These are phyloP conservation scores for Acorus calamus DNA, from an alignment of 106 monocot genomes.

Conservation along the genomic window DNA sequence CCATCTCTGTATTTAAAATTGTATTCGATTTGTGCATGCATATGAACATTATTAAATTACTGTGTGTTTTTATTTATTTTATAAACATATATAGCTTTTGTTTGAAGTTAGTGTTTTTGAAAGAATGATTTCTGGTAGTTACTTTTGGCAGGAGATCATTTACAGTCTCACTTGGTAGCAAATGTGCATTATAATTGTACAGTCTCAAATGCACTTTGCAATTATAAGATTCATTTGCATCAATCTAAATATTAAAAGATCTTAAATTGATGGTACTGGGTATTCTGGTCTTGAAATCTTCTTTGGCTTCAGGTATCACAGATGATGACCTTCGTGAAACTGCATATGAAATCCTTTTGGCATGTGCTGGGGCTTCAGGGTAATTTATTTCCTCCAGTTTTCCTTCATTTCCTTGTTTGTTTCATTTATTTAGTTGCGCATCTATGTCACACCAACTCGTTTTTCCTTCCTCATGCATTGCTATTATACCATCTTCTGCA, in stretches of 20 bases:
- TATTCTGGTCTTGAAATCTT: background rate
- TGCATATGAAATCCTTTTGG: conserved; percentile 91
- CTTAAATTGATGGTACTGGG: too few species aligned
- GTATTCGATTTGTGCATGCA: background rate
- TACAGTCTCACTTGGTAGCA: too few species aligned
- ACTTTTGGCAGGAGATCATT: too few species aligned
- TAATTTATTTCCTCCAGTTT: conserved; percentile 18
- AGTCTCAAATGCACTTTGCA: background rate
- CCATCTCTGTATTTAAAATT: background rate
- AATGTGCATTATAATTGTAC: too few species aligned
- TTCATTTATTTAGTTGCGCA: background rate
- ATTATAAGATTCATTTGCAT: too few species aligned
- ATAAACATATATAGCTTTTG: too few species aligned
- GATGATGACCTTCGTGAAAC: conserved; percentile 98
- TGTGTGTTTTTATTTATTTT: too few species aligned
- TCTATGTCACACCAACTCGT: background rate
- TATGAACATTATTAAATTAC: too few species aligned
- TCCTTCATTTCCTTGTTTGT: background rate
- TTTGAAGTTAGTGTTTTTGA: too few species aligned
- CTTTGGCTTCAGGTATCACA: conserved; percentile 53
- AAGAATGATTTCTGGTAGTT: too few species aligned
- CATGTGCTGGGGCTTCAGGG: conserved; percentile 90
- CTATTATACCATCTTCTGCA: background rate
- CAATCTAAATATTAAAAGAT: too few species aligned
- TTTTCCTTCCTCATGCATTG: background rate